Base-by-base conservation (phyloP, 2,329 filamentous ascomycete species). In the Aspergillus alliaceus region DNA sequence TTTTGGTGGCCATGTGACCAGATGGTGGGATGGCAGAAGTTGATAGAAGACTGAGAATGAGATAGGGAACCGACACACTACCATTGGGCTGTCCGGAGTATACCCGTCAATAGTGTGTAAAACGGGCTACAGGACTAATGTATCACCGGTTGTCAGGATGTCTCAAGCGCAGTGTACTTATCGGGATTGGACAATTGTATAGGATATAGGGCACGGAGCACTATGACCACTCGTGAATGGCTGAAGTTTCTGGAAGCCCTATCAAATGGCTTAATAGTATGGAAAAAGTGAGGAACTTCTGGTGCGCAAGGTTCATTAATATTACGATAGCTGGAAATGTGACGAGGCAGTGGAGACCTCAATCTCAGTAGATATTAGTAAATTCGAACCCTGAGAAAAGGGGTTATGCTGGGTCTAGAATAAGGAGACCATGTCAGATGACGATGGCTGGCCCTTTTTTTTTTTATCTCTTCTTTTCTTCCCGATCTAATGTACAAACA, bases 381-480 rank as follows among this genome's bases (percentile, higher is more conserved):
- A 32, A 48, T 48, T 48, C 44, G 27, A 48, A 48, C 44, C 44
- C 44, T 48, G 27, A 48, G 44, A 48, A 48, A 48, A 48, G 44
- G 44, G 44, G 44, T 32, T 32, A 29, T 27, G 14, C 6, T 44
- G 24, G 40, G 40, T 44, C 24, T 27, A 44, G 40, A 44, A 44
- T 44, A 27, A 44, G 40, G 40, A 44, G 24, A n/a, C 22, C 11
- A 15, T 6, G 5, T 44, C 24, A 44, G 40, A 44, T 27, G 40
- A 44, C 24, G 12, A 44, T 25, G 6, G 14, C n/a, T 44, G 40
- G 15, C 14, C 40, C 40, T 44, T 18, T 44, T 7, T 25, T 25
- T 3, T 24, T 40, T 24, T n/a, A n/a, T n/a, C n/a, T n/a, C n/a
- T n/a, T n/a, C n/a, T n/a, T n/a, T n/a, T n/a, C n/a, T n/a, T n/a